Base-by-base conservation (phyloP, 2,329 filamentous ascomycete genomes). In the Colletotrichum sp. region DNA sequence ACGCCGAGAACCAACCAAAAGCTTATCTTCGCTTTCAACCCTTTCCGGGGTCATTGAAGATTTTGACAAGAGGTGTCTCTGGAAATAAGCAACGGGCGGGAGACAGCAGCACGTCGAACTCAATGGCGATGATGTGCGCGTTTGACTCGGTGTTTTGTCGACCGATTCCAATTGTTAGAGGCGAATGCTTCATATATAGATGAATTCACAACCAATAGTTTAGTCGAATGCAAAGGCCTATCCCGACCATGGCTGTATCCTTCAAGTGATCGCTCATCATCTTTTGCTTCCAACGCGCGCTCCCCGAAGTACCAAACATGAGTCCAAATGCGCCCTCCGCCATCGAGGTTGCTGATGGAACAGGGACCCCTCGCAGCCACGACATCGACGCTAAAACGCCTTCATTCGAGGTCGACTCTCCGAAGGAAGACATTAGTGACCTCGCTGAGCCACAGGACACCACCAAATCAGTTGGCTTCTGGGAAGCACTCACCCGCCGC, bases 1-100 rank as follows among this genome's bases (percentile, higher is more conserved):
- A 26, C 39, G 63, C 63, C 63, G 63, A 66, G n/a, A 43, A 48
- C 63, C 63, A 39, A 66, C 63, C 63, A 66, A 66, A 66, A 66
- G 63, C 63, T 66, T 66, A 30, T 66, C 63, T 66, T 66, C 24
- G n/a, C 6, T n/a, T 9, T 43, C 21, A 66, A 48, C 7, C 18
- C 1, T 28, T 59, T 59, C 55, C 26, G 13, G 55, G 21, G 1
- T 59, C 55, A 59, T 28, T 15, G 13, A 15, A 15, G 26, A 59
- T 13, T 28, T 24, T 26, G 18, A 26, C 15, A 59, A 4, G 18
- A 48, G 18, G 18, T n/a, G 5, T 10, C 13, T 28, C 21, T 24
- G 55, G 55, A 28, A 59, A 59, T 28, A 59, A 59, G 55, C 7
- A 59, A 8, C 55, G 55, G 55, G 26, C 1, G 26, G 0, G 18